Conservation (phyloP, 179 eudicot genomes). For the Beta lomatogona region DNA sequence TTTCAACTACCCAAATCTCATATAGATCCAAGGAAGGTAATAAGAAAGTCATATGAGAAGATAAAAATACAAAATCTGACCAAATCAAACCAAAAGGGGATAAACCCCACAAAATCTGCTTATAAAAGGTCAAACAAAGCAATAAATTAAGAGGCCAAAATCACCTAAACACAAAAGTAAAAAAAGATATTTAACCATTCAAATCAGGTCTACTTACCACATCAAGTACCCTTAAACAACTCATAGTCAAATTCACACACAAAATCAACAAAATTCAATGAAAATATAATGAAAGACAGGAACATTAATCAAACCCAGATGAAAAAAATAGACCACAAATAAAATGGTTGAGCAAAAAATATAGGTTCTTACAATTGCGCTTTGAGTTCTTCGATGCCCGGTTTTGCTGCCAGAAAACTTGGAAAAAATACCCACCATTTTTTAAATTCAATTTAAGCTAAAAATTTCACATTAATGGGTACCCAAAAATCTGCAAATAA, state of each 20-base stretch:
- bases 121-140: conserved; percentile 27
- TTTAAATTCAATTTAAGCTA: conserved; percentile 13
- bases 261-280: neutral
- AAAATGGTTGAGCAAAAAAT: neutral
- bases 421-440: conserved; percentile 79
- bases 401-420: conserved; percentile 53
- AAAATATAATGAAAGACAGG: conserved; percentile 11
- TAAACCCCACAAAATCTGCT: conserved; percentile 3
- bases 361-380: conserved; percentile 57
- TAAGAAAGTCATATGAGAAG: conserved; percentile 21
- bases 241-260: conserved; percentile 17
- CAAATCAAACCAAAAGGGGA: conserved; percentile 15
- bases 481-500: neutral
- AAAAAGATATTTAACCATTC: neutral
- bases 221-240: neutral
- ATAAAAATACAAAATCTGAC: conserved; percentile 12
- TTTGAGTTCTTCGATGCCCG: conserved; percentile 68
- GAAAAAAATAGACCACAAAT: neutral
- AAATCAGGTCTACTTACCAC: conserved; percentile 36
- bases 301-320: conserved; percentile 22
- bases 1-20: neutral
- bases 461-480: conserved; percentile 14
- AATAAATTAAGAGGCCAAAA: conserved; percentile 13
- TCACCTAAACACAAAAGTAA: conserved; percentile 20
- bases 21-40: conserved; percentile 9